Conservation (phyloP, 176 grass and related monocot genomes). For the Poa annua region DNA sequence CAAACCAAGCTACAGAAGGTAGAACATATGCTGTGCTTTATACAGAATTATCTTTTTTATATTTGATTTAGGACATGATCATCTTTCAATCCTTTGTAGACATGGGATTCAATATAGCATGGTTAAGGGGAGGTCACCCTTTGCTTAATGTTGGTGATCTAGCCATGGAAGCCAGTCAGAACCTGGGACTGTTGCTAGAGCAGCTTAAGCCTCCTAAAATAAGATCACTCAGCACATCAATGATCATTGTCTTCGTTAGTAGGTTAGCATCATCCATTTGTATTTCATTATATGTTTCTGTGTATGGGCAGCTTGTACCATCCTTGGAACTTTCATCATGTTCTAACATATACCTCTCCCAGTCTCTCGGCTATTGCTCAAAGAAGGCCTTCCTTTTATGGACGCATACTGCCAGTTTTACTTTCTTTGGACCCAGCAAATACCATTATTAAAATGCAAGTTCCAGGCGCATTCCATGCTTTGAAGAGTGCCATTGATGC, state of each 20-base stretch:
- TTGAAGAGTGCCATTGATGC: conserved; percentile 80
- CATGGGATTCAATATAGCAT: conserved; percentile 85
- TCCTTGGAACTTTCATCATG: neutral
- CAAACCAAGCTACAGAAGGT: conserved; percentile 66
- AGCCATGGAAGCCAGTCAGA: conserved; percentile 92
- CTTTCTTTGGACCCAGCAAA: conserved; percentile 87
- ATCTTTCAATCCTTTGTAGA: conserved; percentile 47
- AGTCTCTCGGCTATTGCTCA: conserved; percentile 92
- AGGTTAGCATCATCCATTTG: conserved; percentile 57
- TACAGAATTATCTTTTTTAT: neutral
- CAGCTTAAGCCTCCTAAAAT: conserved; percentile 86
- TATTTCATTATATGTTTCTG: neutral
- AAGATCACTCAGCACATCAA: conserved; percentile 86
- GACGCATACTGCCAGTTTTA: conserved; percentile 88
- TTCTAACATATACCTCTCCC: conserved; percentile 45
- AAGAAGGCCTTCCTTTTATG: conserved; percentile 96
- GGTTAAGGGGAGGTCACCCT: conserved; percentile 90
- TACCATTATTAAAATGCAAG: conserved; percentile 63
- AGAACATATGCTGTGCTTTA: neutral
- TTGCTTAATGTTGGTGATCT: conserved; percentile 84
- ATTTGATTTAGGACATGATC: conserved; percentile 21
- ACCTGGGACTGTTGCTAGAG: conserved; percentile 85
- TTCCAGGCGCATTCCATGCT: conserved; percentile 84
- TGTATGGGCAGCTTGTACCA: conserved; percentile 28
- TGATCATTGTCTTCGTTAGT: conserved; percentile 81